phyloP scores from a whole-genome alignment of 768 basidiomycete genomes.

The Mycena belliarum region DNA sequence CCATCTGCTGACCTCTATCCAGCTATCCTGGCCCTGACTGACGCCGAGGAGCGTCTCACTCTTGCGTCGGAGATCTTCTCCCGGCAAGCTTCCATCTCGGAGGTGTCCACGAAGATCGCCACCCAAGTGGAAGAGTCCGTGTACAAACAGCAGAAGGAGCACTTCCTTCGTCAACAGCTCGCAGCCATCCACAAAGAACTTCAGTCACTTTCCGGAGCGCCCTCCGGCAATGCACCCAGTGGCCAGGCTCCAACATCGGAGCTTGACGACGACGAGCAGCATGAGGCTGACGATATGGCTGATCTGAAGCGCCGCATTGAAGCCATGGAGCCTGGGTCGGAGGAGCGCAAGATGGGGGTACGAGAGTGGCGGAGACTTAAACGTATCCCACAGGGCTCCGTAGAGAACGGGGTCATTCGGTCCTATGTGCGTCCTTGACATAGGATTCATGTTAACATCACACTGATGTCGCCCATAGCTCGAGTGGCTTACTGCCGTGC shows the following conservation, averaged over 20 bases:
- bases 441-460: conserved; percentile 14
- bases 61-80: conserved; percentile 71
- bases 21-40: conserved; percentile 65
- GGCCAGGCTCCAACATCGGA: conserved; percentile 45
- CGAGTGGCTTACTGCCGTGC: conserved; percentile 86
- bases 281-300: conserved; percentile 78
- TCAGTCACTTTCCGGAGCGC: conserved; percentile 28
- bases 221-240: conserved; percentile 20
- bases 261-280: conserved; percentile 75
- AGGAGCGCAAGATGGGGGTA: conserved; percentile 80
- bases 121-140: conserved; percentile 79
- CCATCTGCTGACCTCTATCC: neutral
- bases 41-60: conserved; percentile 61
- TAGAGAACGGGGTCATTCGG: conserved; percentile 87
- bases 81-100: conserved; percentile 76
- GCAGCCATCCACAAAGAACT: conserved; percentile 80
- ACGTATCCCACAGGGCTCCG: conserved; percentile 86
- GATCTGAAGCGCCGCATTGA: conserved; percentile 75
- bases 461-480: conserved; percentile 47
- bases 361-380: conserved; percentile 83
- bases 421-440: conserved; percentile 61
- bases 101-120: conserved; percentile 81
- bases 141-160: conserved; percentile 88
- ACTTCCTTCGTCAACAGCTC: conserved; percentile 82
- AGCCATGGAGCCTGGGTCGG: conserved; percentile 67